A percentile compares a stretch with the other conserved stretches of the same genome.
Evolutionary conservation across 1,139 yeast species (phyloP).

Genomic region (Yamadazyma dendronema): DNA sequence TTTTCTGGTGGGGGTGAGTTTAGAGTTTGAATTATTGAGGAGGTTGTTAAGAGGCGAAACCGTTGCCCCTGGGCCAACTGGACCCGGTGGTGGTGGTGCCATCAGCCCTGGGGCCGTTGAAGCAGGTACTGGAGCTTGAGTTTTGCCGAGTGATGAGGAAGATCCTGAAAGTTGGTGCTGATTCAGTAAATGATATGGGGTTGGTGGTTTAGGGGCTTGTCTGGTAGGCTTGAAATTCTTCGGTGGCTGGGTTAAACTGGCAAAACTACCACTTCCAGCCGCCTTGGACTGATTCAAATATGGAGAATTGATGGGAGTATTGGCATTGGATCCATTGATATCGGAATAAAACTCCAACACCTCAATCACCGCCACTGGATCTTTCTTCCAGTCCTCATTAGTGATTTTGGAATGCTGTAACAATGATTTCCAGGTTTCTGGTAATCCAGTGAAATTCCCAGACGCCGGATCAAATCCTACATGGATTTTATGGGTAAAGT

Average conservation of each 20-base stretch:
- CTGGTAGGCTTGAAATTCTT: constrained; percentile 33
- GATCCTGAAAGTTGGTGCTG: background rate
- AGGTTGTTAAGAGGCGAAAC: constrained; percentile 38
- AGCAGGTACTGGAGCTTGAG: background rate
- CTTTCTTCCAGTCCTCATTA: constrained; percentile 79
- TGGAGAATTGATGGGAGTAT: constrained; percentile 32
- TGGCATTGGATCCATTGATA: constrained; percentile 32
- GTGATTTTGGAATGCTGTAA: constrained; percentile 77
- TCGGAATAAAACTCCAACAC: constrained; percentile 82
- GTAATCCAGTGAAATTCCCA: constrained; percentile 75
- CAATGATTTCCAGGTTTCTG: constrained; percentile 75
- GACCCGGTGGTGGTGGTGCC: too few relatives aligned
- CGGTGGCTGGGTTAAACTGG: constrained; percentile 17
- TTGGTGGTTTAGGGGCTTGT: constrained; percentile 46
- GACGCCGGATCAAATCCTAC: constrained; percentile 66
- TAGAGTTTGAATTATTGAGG: constrained; percentile 23
- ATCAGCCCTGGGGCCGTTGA: background rate
- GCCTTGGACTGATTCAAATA: constrained; percentile 7
- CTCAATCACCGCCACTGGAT: constrained; percentile 85
- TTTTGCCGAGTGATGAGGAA: background rate
- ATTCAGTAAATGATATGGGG: constrained; percentile 33
- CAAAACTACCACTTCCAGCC: constrained; percentile 7
- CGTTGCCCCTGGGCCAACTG: too few relatives aligned
- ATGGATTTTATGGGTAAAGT: constrained; percentile 68
- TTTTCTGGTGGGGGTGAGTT: constrained; percentile 48